Evolutionary conservation across 1,139 yeast species (phyloP).

Genomic region (Yamadazyma sp.): DNA sequence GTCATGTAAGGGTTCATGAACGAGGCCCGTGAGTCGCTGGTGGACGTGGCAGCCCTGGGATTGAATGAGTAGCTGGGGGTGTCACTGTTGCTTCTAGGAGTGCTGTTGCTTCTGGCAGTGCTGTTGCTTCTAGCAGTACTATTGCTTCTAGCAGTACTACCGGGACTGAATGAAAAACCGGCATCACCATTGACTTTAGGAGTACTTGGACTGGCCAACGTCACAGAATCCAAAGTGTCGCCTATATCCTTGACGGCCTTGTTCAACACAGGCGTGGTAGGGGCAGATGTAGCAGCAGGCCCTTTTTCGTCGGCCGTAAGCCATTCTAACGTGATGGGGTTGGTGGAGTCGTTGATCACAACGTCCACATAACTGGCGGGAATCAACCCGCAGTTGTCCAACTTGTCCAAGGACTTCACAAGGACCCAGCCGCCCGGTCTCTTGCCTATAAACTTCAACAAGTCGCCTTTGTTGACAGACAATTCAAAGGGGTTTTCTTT

Average conservation of each 20-base stretch:
- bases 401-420: conserved; percentile 42
- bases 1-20: conserved; percentile 10
- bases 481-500: conserved; percentile 38
- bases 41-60: background rate
- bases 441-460: conserved; percentile 38
- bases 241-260: background rate
- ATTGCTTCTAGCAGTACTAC: no score
- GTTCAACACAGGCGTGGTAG: background rate
- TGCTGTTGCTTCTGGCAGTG: no score
- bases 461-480: conserved; percentile 38
- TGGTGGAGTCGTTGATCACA: conserved; percentile 39
- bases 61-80: no score
- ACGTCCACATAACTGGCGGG: conserved; percentile 48
- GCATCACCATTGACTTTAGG: no score
- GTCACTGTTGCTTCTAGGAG: conserved; percentile 6
- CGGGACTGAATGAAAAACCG: no score
- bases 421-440: conserved; percentile 45
- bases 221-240: conserved; percentile 7
- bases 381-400: conserved; percentile 37
- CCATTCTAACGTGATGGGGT: conserved; percentile 42
- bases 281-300: background rate
- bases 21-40: conserved; percentile 4
- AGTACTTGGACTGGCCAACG: no score
- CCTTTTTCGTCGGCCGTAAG: conserved; percentile 16
- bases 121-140: conserved; percentile 6